A percentile compares a stretch with the other conserved stretches of the same genome.
Conservation (phyloP, 306 rosid genomes). For the Lathyrus sativus region DNA sequence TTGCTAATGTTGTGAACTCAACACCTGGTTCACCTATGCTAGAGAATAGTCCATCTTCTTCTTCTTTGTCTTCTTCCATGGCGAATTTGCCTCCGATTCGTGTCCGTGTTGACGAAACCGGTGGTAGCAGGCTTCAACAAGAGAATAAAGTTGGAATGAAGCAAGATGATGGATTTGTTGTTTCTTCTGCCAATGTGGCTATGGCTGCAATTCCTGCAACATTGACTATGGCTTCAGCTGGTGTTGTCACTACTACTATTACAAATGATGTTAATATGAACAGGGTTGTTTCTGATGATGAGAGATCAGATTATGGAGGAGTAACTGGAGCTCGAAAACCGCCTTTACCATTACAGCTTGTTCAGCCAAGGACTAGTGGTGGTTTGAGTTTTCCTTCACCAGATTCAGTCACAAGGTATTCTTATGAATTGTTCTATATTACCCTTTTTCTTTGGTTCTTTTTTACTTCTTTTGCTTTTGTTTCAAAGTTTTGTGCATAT, state of each 20-base stretch:
- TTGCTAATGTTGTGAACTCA: conserved; percentile 38
- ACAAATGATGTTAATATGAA: conserved; percentile 47
- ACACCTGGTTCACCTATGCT: conserved; percentile 58
- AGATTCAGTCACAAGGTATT: conserved; percentile 86
- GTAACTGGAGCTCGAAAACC: conserved; percentile 64
- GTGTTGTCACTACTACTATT: conserved; percentile 24
- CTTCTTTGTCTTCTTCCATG: conserved; percentile 71
- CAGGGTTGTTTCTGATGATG: conserved; percentile 69
- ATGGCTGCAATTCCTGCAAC: conserved; percentile 47
- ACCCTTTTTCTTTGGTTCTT: not conserved
- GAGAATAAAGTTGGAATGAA: conserved; percentile 51
- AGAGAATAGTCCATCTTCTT: conserved; percentile 62
- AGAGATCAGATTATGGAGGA: conserved; percentile 60
- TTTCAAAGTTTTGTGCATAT: not conserved
- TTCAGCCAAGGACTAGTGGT: conserved; percentile 55
- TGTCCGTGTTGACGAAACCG: conserved; percentile 65
- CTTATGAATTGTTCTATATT: not conserved
- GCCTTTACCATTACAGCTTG: conserved; percentile 79
- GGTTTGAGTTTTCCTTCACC: conserved; percentile 77
- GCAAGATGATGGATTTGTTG: conserved; percentile 56
- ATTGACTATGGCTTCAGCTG: conserved; percentile 31
- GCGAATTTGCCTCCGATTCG: conserved; percentile 86
- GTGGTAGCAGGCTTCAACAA: conserved; percentile 48
- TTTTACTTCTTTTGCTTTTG: not conserved
- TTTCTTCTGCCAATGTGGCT: conserved; percentile 40